Evolutionary conservation across 306 rosid species (phyloP).

Genomic region (Cyclanthera cordifolia): DNA sequence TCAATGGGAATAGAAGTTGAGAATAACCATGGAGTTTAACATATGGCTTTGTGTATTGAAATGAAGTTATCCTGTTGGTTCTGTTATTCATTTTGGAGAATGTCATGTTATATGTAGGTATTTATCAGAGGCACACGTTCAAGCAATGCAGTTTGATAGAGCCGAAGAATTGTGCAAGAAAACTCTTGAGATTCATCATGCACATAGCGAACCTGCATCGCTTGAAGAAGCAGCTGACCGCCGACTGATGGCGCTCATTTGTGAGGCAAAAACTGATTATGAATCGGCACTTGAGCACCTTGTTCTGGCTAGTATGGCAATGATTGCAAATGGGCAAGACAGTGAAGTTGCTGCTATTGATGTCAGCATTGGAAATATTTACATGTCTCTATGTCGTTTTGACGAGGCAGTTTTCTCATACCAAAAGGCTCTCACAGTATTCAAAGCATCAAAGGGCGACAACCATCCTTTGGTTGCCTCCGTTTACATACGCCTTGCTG

Average conservation of each 20-base stretch:
- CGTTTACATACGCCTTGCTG: conserved; percentile 89
- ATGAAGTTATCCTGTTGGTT: not conserved
- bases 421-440: conserved; percentile 96
- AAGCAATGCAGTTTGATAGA: conserved; percentile 96
- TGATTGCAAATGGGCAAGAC: conserved; percentile 90
- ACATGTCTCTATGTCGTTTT: conserved; percentile 86
- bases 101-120: conserved; percentile 35
- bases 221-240: conserved; percentile 97
- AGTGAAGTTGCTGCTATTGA: conserved; percentile 89
- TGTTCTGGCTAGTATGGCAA: conserved; percentile 97
- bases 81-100: not conserved
- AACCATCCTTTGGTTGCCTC: conserved; percentile 89
- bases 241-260: conserved; percentile 79
- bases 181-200: conserved; percentile 81
- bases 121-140: conserved; percentile 94
- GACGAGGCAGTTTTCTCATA: conserved; percentile 95
- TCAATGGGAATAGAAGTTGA: not conserved
- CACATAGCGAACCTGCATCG: conserved; percentile 93
- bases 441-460: conserved; percentile 81
- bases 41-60: not conserved
- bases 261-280: conserved; percentile 82
- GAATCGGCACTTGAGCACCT: conserved; percentile 89
- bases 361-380: conserved; percentile 88
- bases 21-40: too few species aligned
- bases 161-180: conserved; percentile 82